These are phyloP conservation scores for Hanseniaspora pseudoguilliermondii DNA, from an alignment of 805 yeast genomes.

Conservation along the genomic window DNA sequence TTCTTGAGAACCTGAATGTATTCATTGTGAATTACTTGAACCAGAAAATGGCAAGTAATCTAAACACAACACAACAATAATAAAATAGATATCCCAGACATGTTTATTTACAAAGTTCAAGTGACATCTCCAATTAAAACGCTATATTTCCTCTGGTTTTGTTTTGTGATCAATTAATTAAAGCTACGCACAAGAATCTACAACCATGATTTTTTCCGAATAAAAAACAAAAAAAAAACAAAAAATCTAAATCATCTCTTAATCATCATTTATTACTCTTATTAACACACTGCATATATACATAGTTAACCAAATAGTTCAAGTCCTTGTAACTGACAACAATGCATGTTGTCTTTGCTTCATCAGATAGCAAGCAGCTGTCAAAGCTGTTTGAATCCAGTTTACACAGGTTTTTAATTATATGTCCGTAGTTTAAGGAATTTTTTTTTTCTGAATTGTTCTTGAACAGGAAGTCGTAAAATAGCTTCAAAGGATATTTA, in stretches of 20 bases:
- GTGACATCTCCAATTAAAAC: too few relatives aligned
- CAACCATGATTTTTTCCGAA: neutral
- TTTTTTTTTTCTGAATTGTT: slow-evolving; percentile 67
- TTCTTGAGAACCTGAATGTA: too few relatives aligned
- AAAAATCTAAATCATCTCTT: neutral
- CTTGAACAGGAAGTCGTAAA: slow-evolving; percentile 75
- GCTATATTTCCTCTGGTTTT: neutral
- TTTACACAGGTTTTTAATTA: slow-evolving; percentile 67
- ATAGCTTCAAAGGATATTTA: slow-evolving; percentile 57
- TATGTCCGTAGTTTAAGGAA: slow-evolving; percentile 68
- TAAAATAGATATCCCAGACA: too few relatives aligned
- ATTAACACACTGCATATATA: slow-evolving; percentile 32
- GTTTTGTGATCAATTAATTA: neutral
- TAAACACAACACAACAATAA: too few relatives aligned
- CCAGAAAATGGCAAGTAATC: too few relatives aligned
- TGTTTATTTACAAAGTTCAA: too few relatives aligned
- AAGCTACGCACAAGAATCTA: neutral
- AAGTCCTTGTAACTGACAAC: slow-evolving; percentile 77
- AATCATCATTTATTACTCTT: neutral
- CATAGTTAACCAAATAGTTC: slow-evolving; percentile 50
- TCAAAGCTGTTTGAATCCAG: slow-evolving; percentile 88
- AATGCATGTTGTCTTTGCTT: slow-evolving; percentile 75
- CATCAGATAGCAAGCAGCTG: slow-evolving; percentile 61
- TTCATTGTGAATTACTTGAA: too few relatives aligned
- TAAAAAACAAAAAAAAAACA: neutral